Evolutionary conservation across 306 rosid species (phyloP).

Genomic region (Medicago arabica): DNA sequence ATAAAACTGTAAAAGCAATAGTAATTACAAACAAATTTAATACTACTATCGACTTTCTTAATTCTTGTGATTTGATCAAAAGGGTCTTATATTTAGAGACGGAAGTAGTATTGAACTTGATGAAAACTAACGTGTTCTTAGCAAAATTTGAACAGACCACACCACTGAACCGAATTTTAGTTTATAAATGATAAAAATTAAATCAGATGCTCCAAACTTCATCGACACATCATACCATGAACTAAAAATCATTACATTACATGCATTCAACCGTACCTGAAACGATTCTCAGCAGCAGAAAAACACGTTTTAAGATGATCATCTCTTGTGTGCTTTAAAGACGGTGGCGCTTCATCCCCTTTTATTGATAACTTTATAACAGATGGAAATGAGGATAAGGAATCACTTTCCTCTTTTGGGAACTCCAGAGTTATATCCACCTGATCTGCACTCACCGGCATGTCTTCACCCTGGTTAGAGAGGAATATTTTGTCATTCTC

Average conservation of each 20-base stretch:
- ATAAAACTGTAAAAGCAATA: too few species aligned
- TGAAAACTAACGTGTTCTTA: not conserved
- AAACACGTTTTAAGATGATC: conserved; percentile 48
- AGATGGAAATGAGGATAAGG: conserved; percentile 63
- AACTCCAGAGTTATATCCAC: conserved; percentile 74
- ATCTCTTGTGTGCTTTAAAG: conserved; percentile 47
- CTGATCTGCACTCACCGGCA: conserved; percentile 48
- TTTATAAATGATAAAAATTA: conserved; percentile 16
- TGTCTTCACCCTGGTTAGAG: conserved; percentile 48
- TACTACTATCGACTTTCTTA: too few species aligned
- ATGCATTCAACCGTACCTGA: conserved; percentile 66
- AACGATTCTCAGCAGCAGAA: conserved; percentile 74
- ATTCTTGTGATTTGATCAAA: too few species aligned
- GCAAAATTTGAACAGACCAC: conserved; percentile 6
- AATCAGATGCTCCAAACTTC: conserved; percentile 8
- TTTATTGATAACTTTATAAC: conserved; percentile 63
- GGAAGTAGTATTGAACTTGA: not conserved
- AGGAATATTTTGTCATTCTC: conserved; percentile 56
- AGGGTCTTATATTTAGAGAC: too few species aligned
- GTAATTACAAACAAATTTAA: too few species aligned
- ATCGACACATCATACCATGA: conserved; percentile 27
- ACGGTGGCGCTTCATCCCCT: conserved; percentile 52
- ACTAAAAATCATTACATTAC: conserved; percentile 19
- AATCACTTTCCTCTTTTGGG: conserved; percentile 50
- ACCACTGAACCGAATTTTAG: conserved; percentile 6